phyloP scores from a whole-genome alignment of 2,329 filamentous ascomycete genomes.

The Neocatenulostroma microsporum region DNA sequence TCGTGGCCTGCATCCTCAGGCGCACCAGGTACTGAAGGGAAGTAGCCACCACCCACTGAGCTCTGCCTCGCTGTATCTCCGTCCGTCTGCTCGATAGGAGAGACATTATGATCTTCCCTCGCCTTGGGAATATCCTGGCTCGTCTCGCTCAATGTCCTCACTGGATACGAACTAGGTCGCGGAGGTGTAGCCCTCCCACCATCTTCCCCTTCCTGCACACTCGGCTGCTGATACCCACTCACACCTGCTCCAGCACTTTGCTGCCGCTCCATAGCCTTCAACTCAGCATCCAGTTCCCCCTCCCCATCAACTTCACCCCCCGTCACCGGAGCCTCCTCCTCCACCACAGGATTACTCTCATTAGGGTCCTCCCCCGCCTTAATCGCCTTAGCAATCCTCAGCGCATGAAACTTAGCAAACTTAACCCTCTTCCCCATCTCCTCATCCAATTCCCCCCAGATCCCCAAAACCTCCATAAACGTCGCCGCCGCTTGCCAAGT shows the following conservation, averaged over 20 bases:
- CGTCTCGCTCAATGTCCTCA: background rate
- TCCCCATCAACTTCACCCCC: conserved; percentile 15
- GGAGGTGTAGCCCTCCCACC: conserved; percentile 39
- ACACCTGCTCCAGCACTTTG: background rate
- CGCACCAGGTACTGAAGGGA: conserved; percentile 45
- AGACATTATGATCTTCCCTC: conserved; percentile 35
- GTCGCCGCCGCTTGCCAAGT: conserved; percentile 89
- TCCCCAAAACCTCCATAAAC: conserved; percentile 78
- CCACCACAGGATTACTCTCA: conserved; percentile 70
- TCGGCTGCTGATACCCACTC: conserved; percentile 35
- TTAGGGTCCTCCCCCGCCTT: conserved; percentile 91
- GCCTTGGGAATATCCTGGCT: background rate
- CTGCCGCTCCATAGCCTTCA: conserved; percentile 19
- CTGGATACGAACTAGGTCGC: conserved; percentile 11
- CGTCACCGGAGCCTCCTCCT: conserved; percentile 31
- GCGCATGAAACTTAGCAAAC: conserved; percentile 91
- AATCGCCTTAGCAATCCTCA: conserved; percentile 82
- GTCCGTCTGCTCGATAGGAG: conserved; percentile 44
- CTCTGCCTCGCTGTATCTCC: conserved; percentile 30
- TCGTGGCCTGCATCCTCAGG: background rate
- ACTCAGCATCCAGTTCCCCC: conserved; percentile 21
- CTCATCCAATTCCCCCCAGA: conserved; percentile 69
- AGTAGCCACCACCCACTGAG: conserved; percentile 52
- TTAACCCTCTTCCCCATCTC: conserved; percentile 83
- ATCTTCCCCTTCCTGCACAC: conserved; percentile 54